Conservation (phyloP, 2,329 filamentous ascomycete species). For the Raffaelea ambrosiae region DNA sequence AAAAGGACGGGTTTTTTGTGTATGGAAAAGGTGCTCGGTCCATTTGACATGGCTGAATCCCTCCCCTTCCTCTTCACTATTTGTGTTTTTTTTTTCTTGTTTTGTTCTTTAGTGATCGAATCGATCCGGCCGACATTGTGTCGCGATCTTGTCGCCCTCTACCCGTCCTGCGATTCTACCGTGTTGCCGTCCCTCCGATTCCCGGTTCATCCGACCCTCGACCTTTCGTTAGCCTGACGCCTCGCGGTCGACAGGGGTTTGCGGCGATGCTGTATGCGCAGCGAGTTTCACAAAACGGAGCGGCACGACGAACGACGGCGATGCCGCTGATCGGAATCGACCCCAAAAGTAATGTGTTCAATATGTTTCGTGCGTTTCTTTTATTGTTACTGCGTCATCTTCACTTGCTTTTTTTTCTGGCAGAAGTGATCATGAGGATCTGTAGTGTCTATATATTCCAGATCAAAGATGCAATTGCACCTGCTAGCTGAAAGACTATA, state of each 20-base stretch:
- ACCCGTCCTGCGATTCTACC: neutral
- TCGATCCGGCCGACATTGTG: conserved; percentile 7
- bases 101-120: conserved; percentile 10
- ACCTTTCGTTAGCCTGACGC: no score
- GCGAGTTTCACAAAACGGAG: no score
- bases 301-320: no score
- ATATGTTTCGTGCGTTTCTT: conserved; percentile 1
- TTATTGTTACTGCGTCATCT: neutral
- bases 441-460: neutral
- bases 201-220: no score
- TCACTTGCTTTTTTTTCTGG: neutral
- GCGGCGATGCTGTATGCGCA: no score
- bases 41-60: no score
- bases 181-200: no score
- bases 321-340: no score
- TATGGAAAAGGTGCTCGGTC: no score
- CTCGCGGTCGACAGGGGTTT: no score
- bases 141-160: neutral
- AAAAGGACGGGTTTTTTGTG: no score
- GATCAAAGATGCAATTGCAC: neutral
- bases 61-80: neutral
- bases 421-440: neutral
- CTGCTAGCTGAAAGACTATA: no score
- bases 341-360: conserved; percentile 6
- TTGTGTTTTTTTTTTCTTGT: conserved; percentile 4